phyloP scores from a whole-genome alignment of 768 basidiomycete species.

The Phlebiopsis flavidoalba region DNA sequence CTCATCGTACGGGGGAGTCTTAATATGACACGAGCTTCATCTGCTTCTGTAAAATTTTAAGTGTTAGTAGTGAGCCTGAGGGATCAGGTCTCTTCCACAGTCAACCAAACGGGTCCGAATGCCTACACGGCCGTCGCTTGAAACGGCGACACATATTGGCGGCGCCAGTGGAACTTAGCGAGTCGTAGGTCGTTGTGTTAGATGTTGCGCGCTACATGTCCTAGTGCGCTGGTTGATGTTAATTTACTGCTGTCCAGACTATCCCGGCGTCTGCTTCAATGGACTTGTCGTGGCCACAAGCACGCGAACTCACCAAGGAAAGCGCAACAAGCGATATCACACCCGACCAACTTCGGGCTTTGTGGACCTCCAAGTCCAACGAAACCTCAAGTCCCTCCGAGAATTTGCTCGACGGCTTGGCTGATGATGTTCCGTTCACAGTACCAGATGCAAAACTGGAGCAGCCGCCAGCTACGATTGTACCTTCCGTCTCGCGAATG shows the following conservation, averaged over 20 bases:
- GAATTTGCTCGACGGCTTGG: conserved; percentile 81
- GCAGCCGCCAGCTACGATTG: conserved; percentile 50
- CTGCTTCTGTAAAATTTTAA: conserved; percentile 63
- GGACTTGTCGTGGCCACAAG: conserved; percentile 42
- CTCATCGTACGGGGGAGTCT: conserved; percentile 49
- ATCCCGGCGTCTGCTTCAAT: conserved; percentile 16
- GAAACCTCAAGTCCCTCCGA: conserved; percentile 60
- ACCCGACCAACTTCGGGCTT: conserved; percentile 79
- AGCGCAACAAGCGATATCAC: conserved; percentile 65
- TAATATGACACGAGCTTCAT: conserved; percentile 43
- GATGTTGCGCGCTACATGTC: no score
- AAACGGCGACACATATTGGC: background rate
- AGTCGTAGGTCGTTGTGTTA: background rate
- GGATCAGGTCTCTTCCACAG: conserved; percentile 8
- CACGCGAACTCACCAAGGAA: conserved; percentile 45
- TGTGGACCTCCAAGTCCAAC: conserved; percentile 78
- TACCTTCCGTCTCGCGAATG: conserved; percentile 59
- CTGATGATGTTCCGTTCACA: conserved; percentile 80
- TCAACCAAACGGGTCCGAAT: background rate
- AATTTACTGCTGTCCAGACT: background rate
- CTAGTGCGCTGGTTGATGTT: no score
- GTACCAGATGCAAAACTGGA: conserved; percentile 85
- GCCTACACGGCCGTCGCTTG: background rate
- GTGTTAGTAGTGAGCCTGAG: conserved; percentile 75
- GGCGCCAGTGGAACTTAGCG: background rate